Base-by-base conservation (phyloP, 1,284 basidiomycete genomes). In the Albatrellus sp. region DNA sequence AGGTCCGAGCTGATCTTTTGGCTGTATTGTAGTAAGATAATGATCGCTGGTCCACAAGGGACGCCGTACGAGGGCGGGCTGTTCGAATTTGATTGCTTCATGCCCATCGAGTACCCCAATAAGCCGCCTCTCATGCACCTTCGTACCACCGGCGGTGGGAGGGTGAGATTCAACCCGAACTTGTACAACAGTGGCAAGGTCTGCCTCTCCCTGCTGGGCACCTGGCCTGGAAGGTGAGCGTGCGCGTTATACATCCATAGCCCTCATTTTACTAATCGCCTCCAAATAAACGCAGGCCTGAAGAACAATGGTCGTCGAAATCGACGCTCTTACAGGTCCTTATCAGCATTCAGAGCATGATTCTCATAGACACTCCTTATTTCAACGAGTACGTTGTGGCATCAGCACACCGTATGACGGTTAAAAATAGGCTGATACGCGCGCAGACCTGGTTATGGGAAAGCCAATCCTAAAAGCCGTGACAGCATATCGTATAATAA, bases 341-440 rank as follows among this genome's bases (percentile, higher is more conserved):
- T 10, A 67, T 77, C 29, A 72, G 69, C 46, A 74, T 75, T 17
- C 72, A 75, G 53, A 69, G 68, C 53, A 75, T 75, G 73, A 75
- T 75, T 48, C 57, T 77, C 40, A 65, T 72, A 35, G 70, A 75
- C 43, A 49, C 64, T n/a, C 72, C 73, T 2, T 75, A 67, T 51
- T 75, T 69, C 58, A 75, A 75, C 51, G 73, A 75, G 72, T 74
- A 50, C 28, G 68, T 63, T 48, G 39, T 40, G 4, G 3, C 28
- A 16, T 2, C 14, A 36, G 12, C 16, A 41, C 16, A 30, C 19
- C 24, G 14, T 44, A 10, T n/a, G 16, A 17, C 14, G 11, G 17
- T 6, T 13, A n/a, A 8, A 6, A 28, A 17, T 14, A 19, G 6
- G n/a, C 14, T 45, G 14, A 8, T n/a, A 19, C 17, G 12, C 19